Percentiles rank a stretch among this genome's conserved stretches.
These are phyloP conservation scores for Phytophthora quininea DNA, from an alignment of 352 stramenopile genomes.

Conservation along the genomic window DNA sequence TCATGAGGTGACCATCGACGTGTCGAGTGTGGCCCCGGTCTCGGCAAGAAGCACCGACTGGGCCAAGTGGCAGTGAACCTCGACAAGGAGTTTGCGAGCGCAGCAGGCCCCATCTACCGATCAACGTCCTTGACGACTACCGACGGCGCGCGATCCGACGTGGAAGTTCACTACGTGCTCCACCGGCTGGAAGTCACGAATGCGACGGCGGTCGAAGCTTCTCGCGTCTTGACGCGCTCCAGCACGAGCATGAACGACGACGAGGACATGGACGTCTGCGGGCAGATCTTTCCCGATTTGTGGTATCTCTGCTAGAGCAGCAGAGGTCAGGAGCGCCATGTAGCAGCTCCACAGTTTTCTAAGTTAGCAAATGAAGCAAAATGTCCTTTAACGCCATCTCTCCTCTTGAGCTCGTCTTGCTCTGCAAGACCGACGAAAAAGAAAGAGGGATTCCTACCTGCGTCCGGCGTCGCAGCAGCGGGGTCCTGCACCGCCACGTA, in stretches of 20 bases:
- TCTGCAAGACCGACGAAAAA: neutral
- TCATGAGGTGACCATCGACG: conserved; percentile 42
- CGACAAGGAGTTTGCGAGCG: conserved; percentile 31
- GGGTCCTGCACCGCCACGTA: conserved; percentile 14
- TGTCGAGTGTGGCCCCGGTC: conserved; percentile 25
- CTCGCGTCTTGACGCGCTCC: conserved; percentile 34
- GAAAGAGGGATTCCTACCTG: neutral
- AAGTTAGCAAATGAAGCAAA: conserved; percentile 11
- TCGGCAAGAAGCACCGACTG: conserved; percentile 33
- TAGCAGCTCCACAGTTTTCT: neutral
- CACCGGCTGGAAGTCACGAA: conserved; percentile 47
- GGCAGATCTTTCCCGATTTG: conserved; percentile 50
- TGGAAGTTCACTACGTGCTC: conserved; percentile 51
- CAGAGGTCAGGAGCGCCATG: no score
- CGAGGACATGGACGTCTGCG: conserved; percentile 51
- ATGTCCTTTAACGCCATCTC: no score
- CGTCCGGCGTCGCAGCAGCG: conserved; percentile 4
- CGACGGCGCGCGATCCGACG: conserved; percentile 17
- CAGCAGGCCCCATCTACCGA: conserved; percentile 31
- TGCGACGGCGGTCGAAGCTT: conserved; percentile 28
- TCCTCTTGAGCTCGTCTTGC: neutral
- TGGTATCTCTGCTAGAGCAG: conserved; percentile 51
- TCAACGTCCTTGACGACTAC: conserved; percentile 14
- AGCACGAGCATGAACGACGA: conserved; percentile 49
- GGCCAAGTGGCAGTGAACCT: conserved; percentile 46